Conservation (phyloP, 2,329 filamentous ascomycete genomes). For the Cordyceps pruinosa region DNA sequence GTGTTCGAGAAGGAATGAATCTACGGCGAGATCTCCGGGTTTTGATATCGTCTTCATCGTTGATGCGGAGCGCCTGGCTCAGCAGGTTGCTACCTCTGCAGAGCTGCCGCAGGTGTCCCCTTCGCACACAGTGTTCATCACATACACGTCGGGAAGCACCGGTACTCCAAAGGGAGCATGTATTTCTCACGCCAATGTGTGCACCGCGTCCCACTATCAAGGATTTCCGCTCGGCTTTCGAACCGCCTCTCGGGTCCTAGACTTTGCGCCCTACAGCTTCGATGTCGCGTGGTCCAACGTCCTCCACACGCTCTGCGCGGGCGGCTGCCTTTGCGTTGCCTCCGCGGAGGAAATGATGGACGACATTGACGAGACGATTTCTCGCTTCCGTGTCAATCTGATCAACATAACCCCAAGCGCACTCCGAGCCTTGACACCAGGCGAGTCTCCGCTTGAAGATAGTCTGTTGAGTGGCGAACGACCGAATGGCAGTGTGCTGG, state of each 20-base stretch:
- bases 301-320: not conserved
- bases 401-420: not conserved
- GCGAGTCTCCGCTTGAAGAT: not conserved
- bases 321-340: not conserved
- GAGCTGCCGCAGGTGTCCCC: not conserved
- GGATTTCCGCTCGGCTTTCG: slow-evolving; percentile 18
- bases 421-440: not conserved
- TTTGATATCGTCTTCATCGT: not conserved
- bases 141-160: slow-evolving; percentile 51
- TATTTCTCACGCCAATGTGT: slow-evolving; percentile 33
- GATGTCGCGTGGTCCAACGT: slow-evolving; percentile 10
- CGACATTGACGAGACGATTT: not conserved
- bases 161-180: slow-evolving; percentile 48
- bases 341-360: not conserved
- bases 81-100: not conserved
- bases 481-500: not conserved
- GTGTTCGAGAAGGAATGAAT: not conserved
- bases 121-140: slow-evolving; percentile 27
- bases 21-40: not conserved
- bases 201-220: slow-evolving; percentile 32
- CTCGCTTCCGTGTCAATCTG: not conserved
- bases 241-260: slow-evolving; percentile 2
- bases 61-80: not conserved
- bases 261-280: slow-evolving; percentile 16
- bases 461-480: not conserved